Conservation (phyloP, 73 alveolate species). For the Urostyla sp. region DNA sequence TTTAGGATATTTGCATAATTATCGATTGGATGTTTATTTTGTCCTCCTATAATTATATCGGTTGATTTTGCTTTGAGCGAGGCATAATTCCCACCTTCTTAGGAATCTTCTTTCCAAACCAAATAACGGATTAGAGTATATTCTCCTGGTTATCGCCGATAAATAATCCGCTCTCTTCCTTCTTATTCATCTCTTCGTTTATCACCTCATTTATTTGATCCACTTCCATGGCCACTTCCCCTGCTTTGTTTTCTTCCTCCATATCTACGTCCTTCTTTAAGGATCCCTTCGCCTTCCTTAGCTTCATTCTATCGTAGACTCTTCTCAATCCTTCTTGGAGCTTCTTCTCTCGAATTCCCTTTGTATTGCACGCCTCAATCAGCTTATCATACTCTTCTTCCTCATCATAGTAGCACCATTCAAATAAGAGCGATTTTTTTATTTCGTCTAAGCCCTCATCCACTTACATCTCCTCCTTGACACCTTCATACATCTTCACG, state of each 20-base stretch:
- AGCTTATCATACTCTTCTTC: constrained; percentile 61
- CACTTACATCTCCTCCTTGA: neutral
- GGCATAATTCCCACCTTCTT: constrained; percentile 35
- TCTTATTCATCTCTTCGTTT: constrained; percentile 13
- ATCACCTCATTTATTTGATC: neutral
- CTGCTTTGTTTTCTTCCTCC: constrained; percentile 47
- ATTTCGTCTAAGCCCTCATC: neutral
- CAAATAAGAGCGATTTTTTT: neutral
- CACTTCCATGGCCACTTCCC: no score
- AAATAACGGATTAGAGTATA: no score
- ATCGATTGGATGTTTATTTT: constrained; percentile 4
- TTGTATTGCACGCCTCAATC: constrained; percentile 52
- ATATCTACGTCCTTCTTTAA: constrained; percentile 1
- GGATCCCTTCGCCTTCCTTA: constrained; percentile 42
- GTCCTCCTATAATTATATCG: constrained; percentile 34
- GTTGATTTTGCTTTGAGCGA: neutral
- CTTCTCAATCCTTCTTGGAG: constrained; percentile 65
- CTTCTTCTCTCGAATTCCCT: constrained; percentile 74
- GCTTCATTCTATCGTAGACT: constrained; percentile 46
- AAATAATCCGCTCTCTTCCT: constrained; percentile 38
- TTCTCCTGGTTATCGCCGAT: constrained; percentile 9
- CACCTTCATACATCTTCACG: constrained; percentile 49
- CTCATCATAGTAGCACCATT: constrained; percentile 66
- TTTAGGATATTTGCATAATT: neutral
- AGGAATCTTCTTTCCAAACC: constrained; percentile 38